Evolutionary conservation across 805 yeast species (phyloP).

Genomic region (Hanseniaspora lachancei): DNA sequence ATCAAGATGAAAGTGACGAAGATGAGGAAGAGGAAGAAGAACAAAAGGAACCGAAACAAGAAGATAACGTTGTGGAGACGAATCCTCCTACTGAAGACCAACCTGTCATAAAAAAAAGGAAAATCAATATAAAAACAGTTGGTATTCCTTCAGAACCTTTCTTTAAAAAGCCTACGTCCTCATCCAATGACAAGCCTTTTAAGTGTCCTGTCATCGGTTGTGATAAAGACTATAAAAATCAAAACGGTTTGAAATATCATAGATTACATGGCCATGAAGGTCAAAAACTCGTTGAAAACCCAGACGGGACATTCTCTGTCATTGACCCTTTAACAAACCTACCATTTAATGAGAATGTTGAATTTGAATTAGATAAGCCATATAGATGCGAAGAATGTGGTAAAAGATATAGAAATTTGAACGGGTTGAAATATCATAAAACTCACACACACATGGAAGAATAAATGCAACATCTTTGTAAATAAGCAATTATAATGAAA

Average conservation of each 20-base stretch:
- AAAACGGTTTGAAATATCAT: constrained; percentile 92
- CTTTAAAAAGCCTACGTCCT: not conserved
- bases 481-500: not conserved
- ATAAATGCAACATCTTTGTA: not conserved
- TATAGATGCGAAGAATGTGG: constrained; percentile 98
- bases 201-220: constrained; percentile 97
- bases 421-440: constrained; percentile 91
- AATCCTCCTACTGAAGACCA: not conserved
- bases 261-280: constrained; percentile 93
- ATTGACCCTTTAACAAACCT: constrained; percentile 83
- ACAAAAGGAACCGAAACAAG: not conserved
- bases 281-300: constrained; percentile 77
- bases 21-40: not conserved
- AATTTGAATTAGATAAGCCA: constrained; percentile 94
- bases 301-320: constrained; percentile 84
- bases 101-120: constrained; percentile 4
- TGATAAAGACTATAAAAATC: constrained; percentile 93
- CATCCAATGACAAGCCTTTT: constrained; percentile 72
- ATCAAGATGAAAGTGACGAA: not conserved
- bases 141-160: constrained; percentile 11
- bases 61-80: not conserved
- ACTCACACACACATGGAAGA: constrained; percentile 80
- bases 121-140: constrained; percentile 3
- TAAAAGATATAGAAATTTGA: constrained; percentile 86
- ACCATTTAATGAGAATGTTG: constrained; percentile 87